phyloP scores from a whole-genome alignment of 1,284 basidiomycete genomes.

The Meripilus lineatus region DNA sequence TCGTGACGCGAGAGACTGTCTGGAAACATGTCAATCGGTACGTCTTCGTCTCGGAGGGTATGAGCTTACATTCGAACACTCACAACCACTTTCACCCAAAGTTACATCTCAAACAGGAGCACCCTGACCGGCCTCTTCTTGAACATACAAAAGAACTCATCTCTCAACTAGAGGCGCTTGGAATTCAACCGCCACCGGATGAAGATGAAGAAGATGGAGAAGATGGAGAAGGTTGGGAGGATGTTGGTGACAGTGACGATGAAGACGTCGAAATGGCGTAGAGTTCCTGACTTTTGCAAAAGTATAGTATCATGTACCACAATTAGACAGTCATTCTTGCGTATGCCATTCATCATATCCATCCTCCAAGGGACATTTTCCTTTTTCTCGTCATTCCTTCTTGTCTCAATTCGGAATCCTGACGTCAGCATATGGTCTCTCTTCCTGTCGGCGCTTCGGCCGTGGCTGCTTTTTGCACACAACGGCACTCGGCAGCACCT shows the following conservation, averaged over 20 bases:
- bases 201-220: slow-evolving; percentile 46
- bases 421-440: too few relatives aligned
- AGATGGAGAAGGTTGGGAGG: slow-evolving; percentile 47
- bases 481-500: too few relatives aligned
- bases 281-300: slow-evolving; percentile 1
- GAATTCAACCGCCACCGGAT: slow-evolving; percentile 59
- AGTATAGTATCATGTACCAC: slow-evolving; percentile 5
- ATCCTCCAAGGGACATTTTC: too few relatives aligned
- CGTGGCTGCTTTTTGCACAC: too few relatives aligned
- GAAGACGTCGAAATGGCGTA: slow-evolving; percentile 62
- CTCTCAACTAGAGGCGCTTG: slow-evolving; percentile 60
- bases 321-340: too few relatives aligned
- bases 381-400: too few relatives aligned
- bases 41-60: slow-evolving; percentile 20
- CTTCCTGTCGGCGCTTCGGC: too few relatives aligned
- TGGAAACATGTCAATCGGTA: slow-evolving; percentile 80
- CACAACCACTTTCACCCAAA: slow-evolving; percentile 26
- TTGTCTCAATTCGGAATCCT: too few relatives aligned
- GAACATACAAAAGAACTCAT: slow-evolving; percentile 77
- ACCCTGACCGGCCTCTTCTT: slow-evolving; percentile 77
- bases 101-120: slow-evolving; percentile 69
- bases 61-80: not conserved
- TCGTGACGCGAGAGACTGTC: slow-evolving; percentile 73
- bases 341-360: too few relatives aligned
- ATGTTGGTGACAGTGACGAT: slow-evolving; percentile 52